Evolutionary conservation across 2,329 filamentous ascomycete species (phyloP), one percentile per base, ranked within the genome.

Genomic region (Fusarium albosuccineum): DNA sequence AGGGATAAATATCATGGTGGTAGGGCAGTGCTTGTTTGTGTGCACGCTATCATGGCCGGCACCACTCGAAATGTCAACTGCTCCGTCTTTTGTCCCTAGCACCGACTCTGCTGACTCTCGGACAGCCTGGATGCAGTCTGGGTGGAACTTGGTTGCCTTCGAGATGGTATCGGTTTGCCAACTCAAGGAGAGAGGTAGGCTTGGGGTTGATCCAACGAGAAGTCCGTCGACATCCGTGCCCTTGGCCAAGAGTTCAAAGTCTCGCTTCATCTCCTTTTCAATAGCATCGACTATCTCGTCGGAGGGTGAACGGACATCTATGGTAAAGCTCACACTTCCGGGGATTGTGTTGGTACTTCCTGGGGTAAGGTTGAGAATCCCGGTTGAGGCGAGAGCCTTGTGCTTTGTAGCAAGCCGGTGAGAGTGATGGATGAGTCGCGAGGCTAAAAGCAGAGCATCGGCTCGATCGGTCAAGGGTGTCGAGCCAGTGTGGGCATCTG

Each of bases 311-410:
- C 89, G 85, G 30, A 92, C 86, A 70, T 92, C 90, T 3, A 92
- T 82, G 14, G 83, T 88, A 76, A 92, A 91, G 27, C 81, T 83
- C 10, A 91, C 90, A 11, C 81, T 79, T 0, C 89, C 88, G 0
- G 90, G 89, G 0, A 92, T 88, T 0, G 90, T 92, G 74, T 92
- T 92, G 13, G 89, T 89, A 46, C 84, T 88, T 5, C 89, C 89
- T 0, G 88, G 91, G 27, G 64, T 66, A 14, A 59, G 60, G 1
- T 40, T 57, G 9, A 78, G 45, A 6, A 75, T 74, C 0, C 77
- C 77, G 0, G 76, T 76, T 0, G 77, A 76, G 1, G 73, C 60
- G 0, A 79, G 65, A 1, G 71, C 77, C 1, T 60, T 61, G 29
- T 64, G 52, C 10, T 68, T 53, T 1, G 72, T 67, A 2, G 74